Conservation (phyloP, 2,329 filamentous ascomycete genomes). For the Cladosporium phlei region DNA sequence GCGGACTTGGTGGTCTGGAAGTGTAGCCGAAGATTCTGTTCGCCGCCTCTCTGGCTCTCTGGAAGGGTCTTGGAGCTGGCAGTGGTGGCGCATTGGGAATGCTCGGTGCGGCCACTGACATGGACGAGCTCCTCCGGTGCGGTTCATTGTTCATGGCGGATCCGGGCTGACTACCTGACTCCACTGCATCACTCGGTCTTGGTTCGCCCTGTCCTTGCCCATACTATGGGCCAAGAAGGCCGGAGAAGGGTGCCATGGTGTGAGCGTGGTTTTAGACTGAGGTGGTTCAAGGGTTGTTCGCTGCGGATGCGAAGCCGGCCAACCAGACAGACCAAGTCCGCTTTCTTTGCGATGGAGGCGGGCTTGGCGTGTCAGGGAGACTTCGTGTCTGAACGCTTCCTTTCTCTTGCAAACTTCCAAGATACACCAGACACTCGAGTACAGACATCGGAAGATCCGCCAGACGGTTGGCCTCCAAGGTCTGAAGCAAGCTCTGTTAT, state of each 20-base stretch:
- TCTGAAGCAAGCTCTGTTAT: too few relatives aligned
- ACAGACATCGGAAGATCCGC: too few relatives aligned
- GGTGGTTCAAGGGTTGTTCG: too few relatives aligned
- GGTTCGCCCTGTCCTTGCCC: not conserved
- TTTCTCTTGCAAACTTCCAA: too few relatives aligned
- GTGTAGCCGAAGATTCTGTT: constrained; percentile 28
- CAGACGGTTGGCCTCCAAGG: too few relatives aligned
- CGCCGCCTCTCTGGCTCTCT: constrained; percentile 29
- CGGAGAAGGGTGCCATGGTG: not conserved
- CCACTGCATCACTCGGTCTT: constrained; percentile 4
- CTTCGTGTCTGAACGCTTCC: too few relatives aligned
- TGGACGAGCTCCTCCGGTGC: constrained; percentile 4
- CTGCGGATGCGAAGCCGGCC: too few relatives aligned
- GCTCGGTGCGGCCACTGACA: constrained; percentile 2
- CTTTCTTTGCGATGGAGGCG: not conserved
- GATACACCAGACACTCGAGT: too few relatives aligned
- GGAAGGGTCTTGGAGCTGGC: constrained; percentile 26
- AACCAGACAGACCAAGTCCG: not conserved
- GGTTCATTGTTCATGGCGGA: constrained; percentile 13
- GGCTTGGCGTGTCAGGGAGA: not conserved
- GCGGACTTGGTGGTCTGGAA: constrained; percentile 25
- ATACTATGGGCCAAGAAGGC: not conserved
- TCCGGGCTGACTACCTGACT: constrained; percentile 7
- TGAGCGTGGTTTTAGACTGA: not conserved
- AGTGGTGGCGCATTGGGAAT: constrained; percentile 20